Base-by-base conservation (phyloP, 164 flowering plant species). In the Annona squamosa region DNA sequence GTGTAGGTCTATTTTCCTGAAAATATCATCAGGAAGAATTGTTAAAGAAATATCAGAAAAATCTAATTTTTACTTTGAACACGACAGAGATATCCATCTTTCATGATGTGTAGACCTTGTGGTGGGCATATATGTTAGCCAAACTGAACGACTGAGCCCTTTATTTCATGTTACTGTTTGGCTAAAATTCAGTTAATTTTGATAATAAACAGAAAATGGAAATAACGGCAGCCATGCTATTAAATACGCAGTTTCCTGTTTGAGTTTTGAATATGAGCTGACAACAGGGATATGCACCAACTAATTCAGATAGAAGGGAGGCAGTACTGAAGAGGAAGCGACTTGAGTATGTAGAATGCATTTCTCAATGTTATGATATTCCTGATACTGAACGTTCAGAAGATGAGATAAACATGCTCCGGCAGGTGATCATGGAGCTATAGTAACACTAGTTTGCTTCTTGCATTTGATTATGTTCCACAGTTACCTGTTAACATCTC, bases 261-360 rank as follows among this genome's bases (percentile, higher is more conserved):
- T 79, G 76, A 80, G 59, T 85, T 65, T 89, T 78, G 70, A 87
- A 81, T 63, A 86, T 85, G 86, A 86, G 88, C 92, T 91, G 94
- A 94, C 95, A 80, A 90, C 98, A 95, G 99, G 99, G 98, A 84
- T 95, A 93, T 93, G 98, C 97, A 93, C 91, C 99, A 84, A 87
- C 98, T 90, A 92, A 90, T 93, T 92, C 97, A 90, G 99, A 95
- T 88, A 90, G 98, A 93, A 90, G 97, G 94, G 98, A 89, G 82
- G 93, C 85, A 66, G 93, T 92, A 77, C 74, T 95, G 77, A 86
- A 85, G 77, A 91, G 99, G 80, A 95, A 93, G 79, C 96, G 96
- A 44, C 79, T 86, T 71, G 99, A 95, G 81, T 95, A 95, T 82
- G 88, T 89, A 63, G 99, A 95, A 37, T 86, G 87, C 83, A 97